phyloP scores from a whole-genome alignment of 2,329 filamentous ascomycete genomes.

The Drechslerella stenobrocha region DNA sequence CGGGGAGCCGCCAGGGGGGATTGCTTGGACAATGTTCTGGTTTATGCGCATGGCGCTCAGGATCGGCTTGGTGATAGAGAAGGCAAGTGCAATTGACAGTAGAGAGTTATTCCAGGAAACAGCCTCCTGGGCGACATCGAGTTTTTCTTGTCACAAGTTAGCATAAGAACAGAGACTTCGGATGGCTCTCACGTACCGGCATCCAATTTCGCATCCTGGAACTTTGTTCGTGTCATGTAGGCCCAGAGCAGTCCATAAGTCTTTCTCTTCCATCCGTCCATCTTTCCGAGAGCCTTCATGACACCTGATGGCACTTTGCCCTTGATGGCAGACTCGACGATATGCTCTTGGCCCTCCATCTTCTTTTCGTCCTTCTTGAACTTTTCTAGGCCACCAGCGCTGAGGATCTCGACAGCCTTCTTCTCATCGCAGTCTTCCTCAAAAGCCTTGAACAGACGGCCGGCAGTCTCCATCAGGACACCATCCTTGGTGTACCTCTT shows the following conservation, averaged over 20 bases:
- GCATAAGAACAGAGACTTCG: conserved; percentile 1
- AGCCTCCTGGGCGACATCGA: conserved; percentile 83
- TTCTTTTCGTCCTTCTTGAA: conserved; percentile 51
- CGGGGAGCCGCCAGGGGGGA: conserved; percentile 79
- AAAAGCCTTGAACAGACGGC: conserved; percentile 92
- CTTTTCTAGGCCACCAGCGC: conserved; percentile 66
- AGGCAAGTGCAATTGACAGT: conserved; percentile 81
- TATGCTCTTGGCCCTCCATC: conserved; percentile 51
- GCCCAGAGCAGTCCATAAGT: conserved; percentile 89
- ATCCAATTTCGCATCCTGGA: conserved; percentile 66
- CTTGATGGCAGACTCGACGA: conserved; percentile 52
- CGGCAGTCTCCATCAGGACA: conserved; percentile 87
- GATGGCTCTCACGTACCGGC: conserved; percentile 48
- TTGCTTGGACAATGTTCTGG: conserved; percentile 86
- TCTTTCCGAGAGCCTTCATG: conserved; percentile 63
- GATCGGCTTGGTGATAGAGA: conserved; percentile 78
- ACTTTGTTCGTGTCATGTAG: conserved; percentile 83
- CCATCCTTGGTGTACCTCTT: conserved; percentile 91
- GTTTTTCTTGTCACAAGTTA: conserved; percentile 67
- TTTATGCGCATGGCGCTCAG: conserved; percentile 78
- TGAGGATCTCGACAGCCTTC: conserved; percentile 77
- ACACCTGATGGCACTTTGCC: conserved; percentile 51
- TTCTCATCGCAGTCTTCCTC: conserved; percentile 79
- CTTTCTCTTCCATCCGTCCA: conserved; percentile 76
- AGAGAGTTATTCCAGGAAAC: conserved; percentile 84